phyloP scores from a whole-genome alignment of 495 filamentous ascomycete genomes.

The Oidiodendron maius region DNA sequence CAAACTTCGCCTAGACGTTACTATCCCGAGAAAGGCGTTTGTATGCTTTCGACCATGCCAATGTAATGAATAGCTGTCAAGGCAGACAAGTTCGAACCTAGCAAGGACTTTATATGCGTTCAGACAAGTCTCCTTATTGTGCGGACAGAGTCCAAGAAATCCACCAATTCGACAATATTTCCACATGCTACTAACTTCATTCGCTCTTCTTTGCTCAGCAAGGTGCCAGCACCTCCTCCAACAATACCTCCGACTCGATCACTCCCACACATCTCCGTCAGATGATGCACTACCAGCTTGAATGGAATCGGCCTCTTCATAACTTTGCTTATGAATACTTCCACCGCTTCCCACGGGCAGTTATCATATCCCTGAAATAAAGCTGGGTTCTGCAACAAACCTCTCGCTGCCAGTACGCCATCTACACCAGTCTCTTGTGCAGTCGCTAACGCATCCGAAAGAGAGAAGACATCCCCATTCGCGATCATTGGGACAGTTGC shows the following conservation, averaged over 20 bases:
- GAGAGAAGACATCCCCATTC: slow-evolving; percentile 57
- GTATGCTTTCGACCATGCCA: too few species aligned
- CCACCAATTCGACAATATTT: slow-evolving; percentile 52
- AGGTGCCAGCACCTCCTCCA: slow-evolving; percentile 23
- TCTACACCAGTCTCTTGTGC: slow-evolving; percentile 25
- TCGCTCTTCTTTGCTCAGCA: slow-evolving; percentile 49
- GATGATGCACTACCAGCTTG: slow-evolving; percentile 54
- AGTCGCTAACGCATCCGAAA: slow-evolving; percentile 27
- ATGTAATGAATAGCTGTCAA: too few species aligned
- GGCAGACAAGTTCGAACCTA: too few species aligned
- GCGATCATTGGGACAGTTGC: slow-evolving; percentile 49
- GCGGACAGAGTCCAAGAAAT: slow-evolving; percentile 50
- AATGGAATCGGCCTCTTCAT: slow-evolving; percentile 48
- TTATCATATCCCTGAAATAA: slow-evolving; percentile 46
- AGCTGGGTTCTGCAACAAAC: slow-evolving; percentile 55
- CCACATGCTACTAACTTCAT: slow-evolving; percentile 36
- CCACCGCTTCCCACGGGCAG: slow-evolving; percentile 55
- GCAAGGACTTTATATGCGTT: too few species aligned
- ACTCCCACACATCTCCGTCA: slow-evolving; percentile 55
- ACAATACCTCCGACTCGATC: slow-evolving; percentile 35
- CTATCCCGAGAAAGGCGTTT: too few species aligned
- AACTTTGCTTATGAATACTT: slow-evolving; percentile 48
- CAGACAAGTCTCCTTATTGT: slow-evolving; percentile 9
- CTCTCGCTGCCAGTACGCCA: slow-evolving; percentile 61
- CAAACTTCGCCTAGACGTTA: too few species aligned